Base-by-base conservation (phyloP, 2,329 filamentous ascomycete genomes). In the Sarocladium strictum region DNA sequence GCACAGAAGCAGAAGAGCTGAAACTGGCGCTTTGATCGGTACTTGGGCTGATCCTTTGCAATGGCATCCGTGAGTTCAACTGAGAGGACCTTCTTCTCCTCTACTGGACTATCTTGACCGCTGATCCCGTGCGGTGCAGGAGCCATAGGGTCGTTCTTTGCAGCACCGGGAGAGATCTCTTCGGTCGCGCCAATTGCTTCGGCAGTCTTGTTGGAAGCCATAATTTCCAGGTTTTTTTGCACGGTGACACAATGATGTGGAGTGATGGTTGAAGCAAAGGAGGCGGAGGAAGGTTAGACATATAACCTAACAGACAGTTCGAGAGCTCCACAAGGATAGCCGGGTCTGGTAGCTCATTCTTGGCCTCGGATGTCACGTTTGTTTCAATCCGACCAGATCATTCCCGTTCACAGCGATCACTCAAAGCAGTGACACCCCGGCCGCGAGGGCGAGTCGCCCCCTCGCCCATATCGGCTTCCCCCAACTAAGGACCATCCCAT, bases 41-140 rank as follows among this genome's bases (percentile, higher is more conserved):
- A 58, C 32, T 56, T 56, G 3, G 58, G 58, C 35, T 59, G 53
- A 33, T 59, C 58, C 29, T 58, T 58, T 37, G 57, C 57, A 14
- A 59, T 23, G 32, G 58, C 58, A 35, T 58, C 55, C 3, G 58
- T 47, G 3, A 59, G 50, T 37, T 56, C 57, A 6, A 59, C 58
- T 3, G 58, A 59, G 14, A 37, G 55, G 21, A 59, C 58, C 7
- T 58, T 51, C 29, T 51, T 35, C 27, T 51, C 47, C 27, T 51
- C 29, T 23, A 17, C 23, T 4, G n/a, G 27, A 35, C 5, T 29
- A 32, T 32, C 27, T 14, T 32, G 17, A n/a, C 21, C 5, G 15
- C 35, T 17, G 23, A 35, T 27, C 27, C 23, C 27, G 3, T 51
- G 26, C 3, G 29, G 6, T 6, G 23, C 10, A 32, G 47, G 15